phyloP scores from a whole-genome alignment of 2,329 filamentous ascomycete genomes.

The Trichoderma atrobrunneum region DNA sequence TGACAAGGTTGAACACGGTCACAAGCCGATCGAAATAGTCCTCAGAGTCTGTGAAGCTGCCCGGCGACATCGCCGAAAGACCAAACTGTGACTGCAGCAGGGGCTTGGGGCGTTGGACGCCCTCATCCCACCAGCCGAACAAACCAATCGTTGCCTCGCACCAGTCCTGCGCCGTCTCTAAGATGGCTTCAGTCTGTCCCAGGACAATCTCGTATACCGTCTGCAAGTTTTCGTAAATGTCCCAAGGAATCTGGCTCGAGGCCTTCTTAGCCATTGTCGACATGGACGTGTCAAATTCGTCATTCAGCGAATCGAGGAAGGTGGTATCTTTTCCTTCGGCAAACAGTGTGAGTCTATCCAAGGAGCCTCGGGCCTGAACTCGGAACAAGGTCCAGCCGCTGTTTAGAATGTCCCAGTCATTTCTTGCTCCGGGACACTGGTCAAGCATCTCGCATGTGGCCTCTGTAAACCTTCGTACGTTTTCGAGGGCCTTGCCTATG shows the following conservation, averaged over 20 bases:
- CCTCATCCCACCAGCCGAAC: conserved; percentile 89
- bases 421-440: conserved; percentile 65
- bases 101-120: conserved; percentile 48
- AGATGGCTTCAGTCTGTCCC: conserved; percentile 71
- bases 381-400: conserved; percentile 84
- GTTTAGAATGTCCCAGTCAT: conserved; percentile 79
- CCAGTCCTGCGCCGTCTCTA: conserved; percentile 83
- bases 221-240: conserved; percentile 80
- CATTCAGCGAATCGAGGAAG: conserved; percentile 30
- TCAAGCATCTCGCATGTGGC: conserved; percentile 68
- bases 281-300: conserved; percentile 46
- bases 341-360: conserved; percentile 71
- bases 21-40: conserved; percentile 73
- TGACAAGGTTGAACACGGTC: conserved; percentile 66
- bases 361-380: conserved; percentile 65
- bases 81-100: conserved; percentile 40
- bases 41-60: conserved; percentile 53
- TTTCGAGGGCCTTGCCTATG: conserved; percentile 70
- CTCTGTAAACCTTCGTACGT: conserved; percentile 69
- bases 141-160: conserved; percentile 82
- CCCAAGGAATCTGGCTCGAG: conserved; percentile 84
- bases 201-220: conserved; percentile 78
- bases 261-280: conserved; percentile 71
- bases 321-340: conserved; percentile 68
- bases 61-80: conserved; percentile 32